A percentile compares a stretch with the other conserved stretches of the same genome.
Conservation (phyloP, 306 rosid species). For the Cucurbita moschata region DNA sequence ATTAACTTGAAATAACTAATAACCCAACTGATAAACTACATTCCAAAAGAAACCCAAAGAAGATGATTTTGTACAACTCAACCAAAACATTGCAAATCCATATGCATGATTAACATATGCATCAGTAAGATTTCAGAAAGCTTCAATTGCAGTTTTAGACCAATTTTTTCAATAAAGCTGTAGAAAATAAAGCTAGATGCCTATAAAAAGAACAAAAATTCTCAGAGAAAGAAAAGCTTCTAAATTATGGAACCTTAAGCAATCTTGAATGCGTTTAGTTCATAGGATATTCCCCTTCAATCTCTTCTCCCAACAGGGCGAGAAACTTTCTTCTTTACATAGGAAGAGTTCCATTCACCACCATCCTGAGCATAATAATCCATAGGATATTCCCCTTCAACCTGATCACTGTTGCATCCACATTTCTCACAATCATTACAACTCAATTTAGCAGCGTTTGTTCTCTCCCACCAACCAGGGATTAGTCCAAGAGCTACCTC, state of each 20-base stretch:
- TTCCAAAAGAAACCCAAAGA: background rate
- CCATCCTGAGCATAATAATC: conserved; percentile 92
- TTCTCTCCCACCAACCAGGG: conserved; percentile 92
- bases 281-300: too few relatives aligned
- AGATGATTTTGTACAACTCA: background rate
- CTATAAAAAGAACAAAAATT: background rate
- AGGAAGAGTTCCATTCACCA: conserved; percentile 88
- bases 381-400: conserved; percentile 66
- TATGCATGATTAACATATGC: background rate
- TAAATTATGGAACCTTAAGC: background rate
- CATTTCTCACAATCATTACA: conserved; percentile 23
- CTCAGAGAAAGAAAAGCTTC: background rate
- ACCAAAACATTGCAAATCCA: background rate
- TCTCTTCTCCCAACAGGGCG: conserved; percentile 36
- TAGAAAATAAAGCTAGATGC: background rate
- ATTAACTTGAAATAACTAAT: background rate
- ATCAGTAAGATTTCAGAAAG: background rate
- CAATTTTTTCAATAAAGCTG: background rate
- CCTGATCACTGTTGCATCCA: conserved; percentile 1
- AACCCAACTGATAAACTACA: background rate
- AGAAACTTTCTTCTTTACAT: conserved; percentile 33
- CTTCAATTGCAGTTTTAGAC: background rate
- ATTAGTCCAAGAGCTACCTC: conserved; percentile 71
- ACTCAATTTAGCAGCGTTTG: conserved; percentile 10
- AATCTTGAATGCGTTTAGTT: background rate